These are phyloP conservation scores for Alternaria alternata DNA, from an alignment of 2,329 filamentous ascomycete species.

Conservation along the genomic window DNA sequence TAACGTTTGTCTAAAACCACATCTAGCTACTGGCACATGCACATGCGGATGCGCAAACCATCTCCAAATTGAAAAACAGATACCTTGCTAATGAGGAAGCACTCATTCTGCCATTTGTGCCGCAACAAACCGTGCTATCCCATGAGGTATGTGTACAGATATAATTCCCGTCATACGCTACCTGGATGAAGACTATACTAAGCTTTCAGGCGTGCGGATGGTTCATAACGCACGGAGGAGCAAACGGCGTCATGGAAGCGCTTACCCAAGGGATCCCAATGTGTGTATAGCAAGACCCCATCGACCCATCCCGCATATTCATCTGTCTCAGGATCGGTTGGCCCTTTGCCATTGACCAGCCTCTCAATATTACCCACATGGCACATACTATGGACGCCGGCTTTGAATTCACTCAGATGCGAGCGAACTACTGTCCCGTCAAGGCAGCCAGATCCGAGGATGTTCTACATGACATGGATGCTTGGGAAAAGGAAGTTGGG, in stretches of 20 bases:
- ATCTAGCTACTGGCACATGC: background rate
- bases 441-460: background rate
- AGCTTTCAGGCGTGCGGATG: background rate
- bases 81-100: background rate
- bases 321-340: background rate
- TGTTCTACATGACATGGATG: background rate
- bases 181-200: background rate
- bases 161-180: background rate
- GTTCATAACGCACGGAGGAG: background rate
- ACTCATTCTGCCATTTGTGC: background rate
- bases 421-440: background rate
- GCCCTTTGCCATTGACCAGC: background rate
- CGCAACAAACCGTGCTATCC: background rate
- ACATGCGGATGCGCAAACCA: background rate
- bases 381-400: background rate
- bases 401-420: background rate
- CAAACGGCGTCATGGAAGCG: background rate
- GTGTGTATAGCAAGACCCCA: background rate
- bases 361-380: background rate
- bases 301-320: background rate
- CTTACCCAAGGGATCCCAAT: background rate
- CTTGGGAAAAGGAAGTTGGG: background rate
- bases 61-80: background rate
- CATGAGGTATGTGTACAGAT: background rate
- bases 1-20: background rate